phyloP scores from a whole-genome alignment of 805 yeast species.

The Sugiyamaella qingdaonensis region DNA sequence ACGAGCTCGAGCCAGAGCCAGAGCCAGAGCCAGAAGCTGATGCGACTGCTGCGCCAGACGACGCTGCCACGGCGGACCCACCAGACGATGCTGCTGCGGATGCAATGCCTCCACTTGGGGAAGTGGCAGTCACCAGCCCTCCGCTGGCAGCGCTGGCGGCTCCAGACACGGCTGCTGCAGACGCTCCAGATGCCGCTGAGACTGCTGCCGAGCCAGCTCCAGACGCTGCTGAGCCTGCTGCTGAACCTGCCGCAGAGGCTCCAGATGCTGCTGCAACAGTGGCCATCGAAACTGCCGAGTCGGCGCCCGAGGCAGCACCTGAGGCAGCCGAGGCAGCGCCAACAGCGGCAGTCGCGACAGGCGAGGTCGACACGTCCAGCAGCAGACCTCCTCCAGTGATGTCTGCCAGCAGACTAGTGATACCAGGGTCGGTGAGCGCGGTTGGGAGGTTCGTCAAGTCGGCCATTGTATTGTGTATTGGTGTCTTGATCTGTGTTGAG shows the following conservation, averaged over 20 bases:
- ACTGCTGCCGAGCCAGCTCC: conserved; percentile 10
- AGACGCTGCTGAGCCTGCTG: conserved; percentile 16
- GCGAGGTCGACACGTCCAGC: not conserved
- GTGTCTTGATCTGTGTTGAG: not conserved
- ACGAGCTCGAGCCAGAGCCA: conserved; percentile 11
- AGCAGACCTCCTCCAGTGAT: not conserved
- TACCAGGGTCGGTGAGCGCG: not conserved
- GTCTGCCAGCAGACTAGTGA: not conserved
- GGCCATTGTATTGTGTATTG: not conserved
- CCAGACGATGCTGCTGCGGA: conserved; percentile 9
- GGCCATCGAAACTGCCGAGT: conserved; percentile 17
- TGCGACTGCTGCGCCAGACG: conserved; percentile 11
- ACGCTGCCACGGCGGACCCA: conserved; percentile 5
- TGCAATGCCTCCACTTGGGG: conserved; percentile 16
- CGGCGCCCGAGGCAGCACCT: conserved; percentile 17
- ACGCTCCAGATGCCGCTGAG: conserved; percentile 1
- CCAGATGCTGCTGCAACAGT: conserved; percentile 12
- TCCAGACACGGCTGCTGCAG: conserved; percentile 12
- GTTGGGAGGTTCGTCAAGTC: not conserved
- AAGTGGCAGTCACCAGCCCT: conserved; percentile 13
- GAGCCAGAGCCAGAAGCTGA: conserved; percentile 5
- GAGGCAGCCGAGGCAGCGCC: conserved; percentile 13
- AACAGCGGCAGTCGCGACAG: conserved; percentile 8
- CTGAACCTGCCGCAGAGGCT: conserved; percentile 10
- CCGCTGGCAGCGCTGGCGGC: conserved; percentile 9